Percentiles rank a stretch among this genome's conserved stretches.
Evolutionary conservation across 108 stramenopile species (phyloP).

Genomic region (Cyclotella baltica): DNA sequence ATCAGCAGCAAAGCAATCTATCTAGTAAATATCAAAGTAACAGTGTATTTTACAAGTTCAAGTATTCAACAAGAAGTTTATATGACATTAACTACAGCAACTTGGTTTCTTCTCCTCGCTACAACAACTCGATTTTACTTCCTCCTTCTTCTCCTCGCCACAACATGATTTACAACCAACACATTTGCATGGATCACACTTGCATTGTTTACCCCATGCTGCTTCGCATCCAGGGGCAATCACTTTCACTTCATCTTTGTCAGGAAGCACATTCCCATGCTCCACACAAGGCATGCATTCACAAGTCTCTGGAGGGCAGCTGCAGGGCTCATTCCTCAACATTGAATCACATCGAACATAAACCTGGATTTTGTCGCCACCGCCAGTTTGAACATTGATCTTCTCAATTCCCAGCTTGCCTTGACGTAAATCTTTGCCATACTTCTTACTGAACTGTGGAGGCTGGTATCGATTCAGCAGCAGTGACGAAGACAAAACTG

Average conservation of each 20-base stretch:
- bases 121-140: neutral
- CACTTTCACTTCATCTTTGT: neutral
- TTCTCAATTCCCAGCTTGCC: constrained; percentile 58
- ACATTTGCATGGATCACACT: constrained; percentile 49
- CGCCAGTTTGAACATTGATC: constrained; percentile 24
- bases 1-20: no score
- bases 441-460: constrained; percentile 53
- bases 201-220: constrained; percentile 41
- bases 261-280: constrained; percentile 41
- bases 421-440: constrained; percentile 48
- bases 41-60: no score
- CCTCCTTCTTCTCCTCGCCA: neutral
- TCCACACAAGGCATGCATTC: constrained; percentile 51
- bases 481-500: constrained; percentile 64
- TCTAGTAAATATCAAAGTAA: no score
- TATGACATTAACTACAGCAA: constrained; percentile 3
- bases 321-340: constrained; percentile 47
- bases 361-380: constrained; percentile 32
- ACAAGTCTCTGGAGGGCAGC: constrained; percentile 53
- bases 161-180: constrained; percentile 36
- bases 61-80: no score
- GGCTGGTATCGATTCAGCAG: constrained; percentile 55
- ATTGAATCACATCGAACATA: constrained; percentile 45
- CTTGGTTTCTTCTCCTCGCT: neutral
- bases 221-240: constrained; percentile 7